These are phyloP conservation scores for Oropetium thomaeum DNA, from an alignment of 176 grass and related monocot species.

Conservation along the genomic window DNA sequence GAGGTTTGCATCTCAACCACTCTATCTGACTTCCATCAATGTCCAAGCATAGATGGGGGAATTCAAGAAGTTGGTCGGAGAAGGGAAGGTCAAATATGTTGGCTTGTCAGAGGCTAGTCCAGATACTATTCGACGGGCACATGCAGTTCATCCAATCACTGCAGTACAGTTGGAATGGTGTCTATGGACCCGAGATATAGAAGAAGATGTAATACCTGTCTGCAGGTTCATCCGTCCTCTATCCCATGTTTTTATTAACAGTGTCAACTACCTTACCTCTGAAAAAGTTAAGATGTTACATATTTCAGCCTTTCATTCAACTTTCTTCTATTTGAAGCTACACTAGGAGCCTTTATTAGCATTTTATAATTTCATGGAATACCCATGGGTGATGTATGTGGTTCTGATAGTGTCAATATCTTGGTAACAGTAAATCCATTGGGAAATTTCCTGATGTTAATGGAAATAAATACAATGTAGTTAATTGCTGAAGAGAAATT, in stretches of 20 bases:
- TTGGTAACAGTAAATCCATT: background rate
- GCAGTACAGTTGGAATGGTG: constrained; percentile 80
- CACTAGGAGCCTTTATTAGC: constrained; percentile 12
- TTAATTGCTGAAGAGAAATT: background rate
- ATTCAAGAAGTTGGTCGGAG: constrained; percentile 73
- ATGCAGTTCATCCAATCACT: constrained; percentile 77
- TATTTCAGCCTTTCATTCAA: background rate
- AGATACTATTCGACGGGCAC: constrained; percentile 60
- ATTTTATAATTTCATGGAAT: constrained; percentile 8
- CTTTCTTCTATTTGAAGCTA: background rate
- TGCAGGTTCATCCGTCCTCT: constrained; percentile 57
- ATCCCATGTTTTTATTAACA: background rate
- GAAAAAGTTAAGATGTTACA: background rate
- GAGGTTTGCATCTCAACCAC: constrained; percentile 3
- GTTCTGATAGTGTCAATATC: background rate
- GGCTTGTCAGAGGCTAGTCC: constrained; percentile 75
- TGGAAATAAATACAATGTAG: constrained; percentile 6
- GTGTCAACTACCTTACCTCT: background rate
- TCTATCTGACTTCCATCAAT: constrained; percentile 18
- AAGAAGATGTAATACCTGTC: constrained; percentile 69
- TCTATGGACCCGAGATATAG: constrained; percentile 79
- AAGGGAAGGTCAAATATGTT: constrained; percentile 77
- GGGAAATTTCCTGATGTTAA: background rate
- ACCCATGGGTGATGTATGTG: background rate
- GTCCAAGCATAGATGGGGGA: constrained; percentile 52